Evolutionary conservation across 345 rosid genomes (phyloP).

Genomic region (Euphorbia lathyris): DNA sequence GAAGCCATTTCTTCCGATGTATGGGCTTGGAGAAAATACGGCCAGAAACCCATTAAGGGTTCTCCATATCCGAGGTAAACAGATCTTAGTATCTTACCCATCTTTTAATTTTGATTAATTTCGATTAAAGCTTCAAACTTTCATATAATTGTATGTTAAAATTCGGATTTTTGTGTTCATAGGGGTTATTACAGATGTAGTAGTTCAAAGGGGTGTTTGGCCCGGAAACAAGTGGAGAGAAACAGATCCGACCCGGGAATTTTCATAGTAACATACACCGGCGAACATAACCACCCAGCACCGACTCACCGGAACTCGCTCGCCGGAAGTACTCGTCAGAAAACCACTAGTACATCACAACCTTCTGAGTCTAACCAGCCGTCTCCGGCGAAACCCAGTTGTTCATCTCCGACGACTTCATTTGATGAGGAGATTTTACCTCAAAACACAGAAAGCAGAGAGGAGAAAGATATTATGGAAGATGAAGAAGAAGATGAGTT

Average conservation of each 20-base stretch:
- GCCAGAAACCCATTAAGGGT: conserved; percentile 99
- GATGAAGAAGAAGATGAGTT: conserved; percentile 63
- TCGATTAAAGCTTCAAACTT: background rate
- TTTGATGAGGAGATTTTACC: conserved; percentile 43
- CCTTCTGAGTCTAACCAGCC: conserved; percentile 34
- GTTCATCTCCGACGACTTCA: conserved; percentile 53
- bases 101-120: background rate
- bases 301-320: conserved; percentile 95
- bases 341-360: conserved; percentile 34
- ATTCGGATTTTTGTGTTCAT: no score
- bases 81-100: background rate
- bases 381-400: conserved; percentile 30
- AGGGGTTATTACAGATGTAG: conserved; percentile 97
- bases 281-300: conserved; percentile 91
- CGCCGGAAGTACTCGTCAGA: conserved; percentile 89
- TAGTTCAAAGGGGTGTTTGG: conserved; percentile 91
- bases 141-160: no score
- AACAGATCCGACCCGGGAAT: conserved; percentile 90
- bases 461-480: conserved; percentile 42
- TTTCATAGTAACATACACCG: conserved; percentile 92
- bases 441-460: conserved; percentile 46
- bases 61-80: conserved; percentile 96
- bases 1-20: conserved; percentile 83
- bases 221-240: conserved; percentile 97
- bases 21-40: conserved; percentile 99